Base-by-base conservation (phyloP, 768 basidiomycete species). In the Termitomyces sp. region DNA sequence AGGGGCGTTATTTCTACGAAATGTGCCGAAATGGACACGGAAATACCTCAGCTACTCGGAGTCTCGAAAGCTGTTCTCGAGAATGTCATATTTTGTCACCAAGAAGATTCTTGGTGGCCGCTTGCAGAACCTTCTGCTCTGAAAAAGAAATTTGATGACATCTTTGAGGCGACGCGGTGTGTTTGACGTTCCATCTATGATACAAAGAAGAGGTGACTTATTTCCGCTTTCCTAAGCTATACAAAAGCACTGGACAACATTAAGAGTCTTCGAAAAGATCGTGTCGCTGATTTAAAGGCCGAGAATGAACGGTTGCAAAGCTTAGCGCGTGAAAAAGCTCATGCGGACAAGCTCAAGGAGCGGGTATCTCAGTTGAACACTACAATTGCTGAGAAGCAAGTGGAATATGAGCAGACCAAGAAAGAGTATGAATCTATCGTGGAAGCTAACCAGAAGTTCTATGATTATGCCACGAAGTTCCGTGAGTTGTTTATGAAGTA, bases 121-220 rank as follows among this genome's bases (percentile, higher is more conserved):
- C 80, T 99, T 26, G 82, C 95, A 0, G 97, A 98, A 66, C 91
- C 96, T 2, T 77, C 91, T 12, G 82, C 86, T 0, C 74, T 99
- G 40, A 99, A 99, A 81, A 98, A 98, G 82, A 98, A 98, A 71
- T 99, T 99, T 61, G 97, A 99, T 67, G 97, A 99, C 67, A 99
- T 99, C 58, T 98, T 99, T 67, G 97, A 99, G 72, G 97, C 97
- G 4, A 98, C 95, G 20, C 89, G 90, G 94, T 91, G 53, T 35
- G 77, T 68, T 44, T 36, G 44, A 44, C 47, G 18, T 32, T 1
- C 5, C 33, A 18, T 36, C 5, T 30, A 16, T 33, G 33, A 58
- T 47, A 38, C n/a, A 13, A 30, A 8, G 6, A 50, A 10, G n/a
- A 26, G 20, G 33, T 14, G 48, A 20, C 47, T 61, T 33, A 32